phyloP scores from a whole-genome alignment of 2,329 filamentous ascomycete genomes.

The Albophoma yamanashiensis region DNA sequence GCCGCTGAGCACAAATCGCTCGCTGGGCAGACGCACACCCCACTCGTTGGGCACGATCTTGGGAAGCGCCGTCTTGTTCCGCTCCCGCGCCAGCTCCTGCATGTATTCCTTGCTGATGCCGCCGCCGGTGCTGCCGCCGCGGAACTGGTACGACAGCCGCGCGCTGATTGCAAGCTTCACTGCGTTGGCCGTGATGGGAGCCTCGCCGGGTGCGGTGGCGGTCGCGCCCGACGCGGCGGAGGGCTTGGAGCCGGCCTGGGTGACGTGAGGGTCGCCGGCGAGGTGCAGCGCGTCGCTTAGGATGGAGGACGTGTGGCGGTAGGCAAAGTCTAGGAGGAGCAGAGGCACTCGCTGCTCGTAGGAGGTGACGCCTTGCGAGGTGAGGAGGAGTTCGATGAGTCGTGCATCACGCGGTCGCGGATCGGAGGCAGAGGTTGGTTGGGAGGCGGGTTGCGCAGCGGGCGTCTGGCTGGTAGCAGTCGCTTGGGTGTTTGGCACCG shows the following conservation, averaged over 20 bases:
- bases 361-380: slow-evolving; percentile 65
- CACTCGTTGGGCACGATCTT: slow-evolving; percentile 54
- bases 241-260: slow-evolving; percentile 42
- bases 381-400: slow-evolving; percentile 69
- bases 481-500: slow-evolving; percentile 24
- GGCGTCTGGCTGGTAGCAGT: slow-evolving; percentile 16
- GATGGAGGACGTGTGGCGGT: slow-evolving; percentile 66
- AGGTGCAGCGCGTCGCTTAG: slow-evolving; percentile 63
- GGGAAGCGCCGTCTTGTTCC: slow-evolving; percentile 57
- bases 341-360: slow-evolving; percentile 78
- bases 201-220: slow-evolving; percentile 37
- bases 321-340: slow-evolving; percentile 76
- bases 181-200: slow-evolving; percentile 52
- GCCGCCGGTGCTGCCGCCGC: slow-evolving; percentile 38
- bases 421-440: slow-evolving; percentile 26
- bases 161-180: slow-evolving; percentile 63
- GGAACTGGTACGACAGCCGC: slow-evolving; percentile 59
- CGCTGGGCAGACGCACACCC: slow-evolving; percentile 55
- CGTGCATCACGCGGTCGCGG: slow-evolving; percentile 67
- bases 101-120: slow-evolving; percentile 65
- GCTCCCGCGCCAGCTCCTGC: slow-evolving; percentile 59
- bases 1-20: slow-evolving; percentile 58
- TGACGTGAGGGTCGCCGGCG: slow-evolving; percentile 55
- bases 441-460: slow-evolving; percentile 11
- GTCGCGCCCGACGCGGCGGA: slow-evolving; percentile 38